These are phyloP conservation scores for Coemansia sp. DNA, from an alignment of 192 early-diverging fungal species.

Conservation along the genomic window DNA sequence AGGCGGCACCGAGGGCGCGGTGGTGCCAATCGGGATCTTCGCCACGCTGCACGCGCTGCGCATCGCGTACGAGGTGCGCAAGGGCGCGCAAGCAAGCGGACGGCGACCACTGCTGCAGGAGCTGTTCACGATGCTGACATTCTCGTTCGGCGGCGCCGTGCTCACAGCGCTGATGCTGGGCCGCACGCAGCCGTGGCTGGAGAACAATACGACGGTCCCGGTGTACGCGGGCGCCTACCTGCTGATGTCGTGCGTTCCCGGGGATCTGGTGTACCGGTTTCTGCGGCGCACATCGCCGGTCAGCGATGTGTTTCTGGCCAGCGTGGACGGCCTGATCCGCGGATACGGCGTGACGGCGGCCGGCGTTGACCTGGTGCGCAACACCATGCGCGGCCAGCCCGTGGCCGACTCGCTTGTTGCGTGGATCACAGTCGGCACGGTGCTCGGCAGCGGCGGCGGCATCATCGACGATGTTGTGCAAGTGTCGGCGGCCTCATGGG, in stretches of 20 bases:
- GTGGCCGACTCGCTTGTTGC: slow-evolving; percentile 53
- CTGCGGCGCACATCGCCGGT: slow-evolving; percentile 41
- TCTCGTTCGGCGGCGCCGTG: slow-evolving; percentile 57
- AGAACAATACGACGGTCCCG: slow-evolving; percentile 49
- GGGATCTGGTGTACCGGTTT: slow-evolving; percentile 44
- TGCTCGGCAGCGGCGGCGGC: slow-evolving; percentile 56
- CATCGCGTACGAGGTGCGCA: slow-evolving; percentile 58
- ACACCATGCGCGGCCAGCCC: slow-evolving; percentile 41
- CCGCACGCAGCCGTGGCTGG: slow-evolving; percentile 50
- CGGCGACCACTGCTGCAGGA: slow-evolving; percentile 49
- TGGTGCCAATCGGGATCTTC: slow-evolving; percentile 53
- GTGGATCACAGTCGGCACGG: slow-evolving; percentile 51
- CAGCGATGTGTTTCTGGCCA: slow-evolving; percentile 54
- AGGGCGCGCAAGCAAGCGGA: slow-evolving; percentile 34
- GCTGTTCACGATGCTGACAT: slow-evolving; percentile 55
- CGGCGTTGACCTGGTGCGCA: slow-evolving; percentile 55
- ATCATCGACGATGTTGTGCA: slow-evolving; percentile 58
- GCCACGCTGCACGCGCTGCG: slow-evolving; percentile 57
- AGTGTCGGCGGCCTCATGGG: slow-evolving; percentile 42
- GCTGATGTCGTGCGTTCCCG: slow-evolving; percentile 44
- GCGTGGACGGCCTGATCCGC: slow-evolving; percentile 54
- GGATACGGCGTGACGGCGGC: slow-evolving; percentile 56
- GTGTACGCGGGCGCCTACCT: slow-evolving; percentile 44
- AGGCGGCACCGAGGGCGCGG: slow-evolving; percentile 15
- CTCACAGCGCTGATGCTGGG: slow-evolving; percentile 54